These are phyloP conservation scores for Pisolithus marmoratus DNA, from an alignment of 768 basidiomycete species.

Conservation along the genomic window DNA sequence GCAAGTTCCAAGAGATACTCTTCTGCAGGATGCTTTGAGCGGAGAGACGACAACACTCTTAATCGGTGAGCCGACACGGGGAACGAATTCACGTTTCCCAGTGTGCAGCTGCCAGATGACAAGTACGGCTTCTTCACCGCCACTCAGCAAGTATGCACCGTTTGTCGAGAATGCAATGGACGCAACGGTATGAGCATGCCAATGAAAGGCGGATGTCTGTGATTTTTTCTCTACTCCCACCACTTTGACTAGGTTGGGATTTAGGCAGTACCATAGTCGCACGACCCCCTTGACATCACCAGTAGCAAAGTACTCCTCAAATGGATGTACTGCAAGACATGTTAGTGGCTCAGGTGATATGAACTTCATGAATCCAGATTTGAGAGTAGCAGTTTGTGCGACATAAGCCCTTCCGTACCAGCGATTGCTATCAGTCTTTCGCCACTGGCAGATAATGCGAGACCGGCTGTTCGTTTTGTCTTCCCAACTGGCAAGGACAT, in stretches of 20 bases:
- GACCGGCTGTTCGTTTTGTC: slow-evolving; percentile 53
- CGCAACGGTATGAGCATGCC: slow-evolving; percentile 94
- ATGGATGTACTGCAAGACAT: slow-evolving; percentile 83
- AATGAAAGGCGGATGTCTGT: slow-evolving; percentile 84
- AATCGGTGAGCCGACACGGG: slow-evolving; percentile 86
- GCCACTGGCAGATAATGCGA: slow-evolving; percentile 72
- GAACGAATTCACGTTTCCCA: slow-evolving; percentile 86
- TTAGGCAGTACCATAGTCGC: slow-evolving; percentile 89
- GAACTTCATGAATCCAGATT: slow-evolving; percentile 74
- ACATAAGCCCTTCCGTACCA: slow-evolving; percentile 78
- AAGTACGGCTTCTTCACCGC: slow-evolving; percentile 93
- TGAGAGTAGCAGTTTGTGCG: slow-evolving; percentile 48
- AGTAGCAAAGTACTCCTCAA: slow-evolving; percentile 91
- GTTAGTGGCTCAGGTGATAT: slow-evolving; percentile 76
- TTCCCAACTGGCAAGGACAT: slow-evolving; percentile 60
- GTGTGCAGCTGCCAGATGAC: slow-evolving; percentile 95
- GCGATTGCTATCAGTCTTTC: slow-evolving; percentile 71
- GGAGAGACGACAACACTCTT: slow-evolving; percentile 58
- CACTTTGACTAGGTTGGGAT: slow-evolving; percentile 47
- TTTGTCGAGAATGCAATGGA: slow-evolving; percentile 83
- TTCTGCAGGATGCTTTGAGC: slow-evolving; percentile 53
- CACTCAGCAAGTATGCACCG: slow-evolving; percentile 88
- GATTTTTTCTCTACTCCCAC: slow-evolving; percentile 71
- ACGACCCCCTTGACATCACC: slow-evolving; percentile 85
- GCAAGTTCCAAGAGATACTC: slow-evolving; percentile 81